These are phyloP conservation scores for Aspergillus proliferans DNA, from an alignment of 2,329 filamentous ascomycete species.

Conservation along the genomic window DNA sequence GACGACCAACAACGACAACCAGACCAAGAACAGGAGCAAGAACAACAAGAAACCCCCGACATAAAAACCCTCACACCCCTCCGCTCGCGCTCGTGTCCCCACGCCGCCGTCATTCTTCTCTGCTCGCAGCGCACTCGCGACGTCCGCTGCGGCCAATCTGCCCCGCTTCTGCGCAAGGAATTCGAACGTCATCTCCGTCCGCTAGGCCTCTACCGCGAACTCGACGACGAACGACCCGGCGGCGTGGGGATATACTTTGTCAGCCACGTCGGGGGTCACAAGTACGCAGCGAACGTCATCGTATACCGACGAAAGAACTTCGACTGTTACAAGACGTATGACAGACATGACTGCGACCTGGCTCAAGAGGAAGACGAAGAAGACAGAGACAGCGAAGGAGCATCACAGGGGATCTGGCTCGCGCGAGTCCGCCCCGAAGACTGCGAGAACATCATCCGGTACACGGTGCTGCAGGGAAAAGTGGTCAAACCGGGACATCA, in stretches of 20 bases:
- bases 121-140: slow-evolving; percentile 94
- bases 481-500: slow-evolving; percentile 83
- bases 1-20: neutral
- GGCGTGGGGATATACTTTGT: slow-evolving; percentile 97
- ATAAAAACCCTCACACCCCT: slow-evolving; percentile 34
- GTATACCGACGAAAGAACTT: slow-evolving; percentile 64
- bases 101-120: slow-evolving; percentile 80
- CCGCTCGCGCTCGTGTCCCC: slow-evolving; percentile 63
- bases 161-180: slow-evolving; percentile 80
- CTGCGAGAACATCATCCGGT: slow-evolving; percentile 85
- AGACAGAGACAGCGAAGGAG: slow-evolving; percentile 53
- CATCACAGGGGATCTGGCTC: slow-evolving; percentile 87
- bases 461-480: slow-evolving; percentile 87
- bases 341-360: slow-evolving; percentile 10
- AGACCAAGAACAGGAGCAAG: slow-evolving; percentile 11
- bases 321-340: slow-evolving; percentile 27
- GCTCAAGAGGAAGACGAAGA: slow-evolving; percentile 38
- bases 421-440: slow-evolving; percentile 79
- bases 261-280: slow-evolving; percentile 92
- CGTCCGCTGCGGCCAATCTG: slow-evolving; percentile 87
- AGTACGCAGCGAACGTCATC: slow-evolving; percentile 92
- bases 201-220: slow-evolving; percentile 75
- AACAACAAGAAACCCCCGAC: slow-evolving; percentile 11
- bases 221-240: slow-evolving; percentile 81
- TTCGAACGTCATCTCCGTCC: slow-evolving; percentile 83